These are phyloP conservation scores for Backusella liffmaniae DNA, from an alignment of 192 early-diverging fungal genomes.

Conservation along the genomic window DNA sequence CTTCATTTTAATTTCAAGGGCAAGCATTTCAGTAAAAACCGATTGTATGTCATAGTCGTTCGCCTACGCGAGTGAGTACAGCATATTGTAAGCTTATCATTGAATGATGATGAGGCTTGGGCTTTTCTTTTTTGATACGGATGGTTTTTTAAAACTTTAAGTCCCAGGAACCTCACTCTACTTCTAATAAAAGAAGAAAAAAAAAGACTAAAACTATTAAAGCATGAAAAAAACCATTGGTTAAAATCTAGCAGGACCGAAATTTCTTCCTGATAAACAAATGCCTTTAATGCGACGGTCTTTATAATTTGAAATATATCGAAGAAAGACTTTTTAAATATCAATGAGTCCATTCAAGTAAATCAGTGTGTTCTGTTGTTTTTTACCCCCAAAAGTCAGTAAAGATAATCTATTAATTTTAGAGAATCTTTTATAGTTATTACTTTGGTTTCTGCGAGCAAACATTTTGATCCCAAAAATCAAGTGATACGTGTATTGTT, in stretches of 20 bases:
- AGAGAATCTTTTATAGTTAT: too few relatives aligned
- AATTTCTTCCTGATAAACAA: not conserved
- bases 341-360: too few relatives aligned
- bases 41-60: not conserved
- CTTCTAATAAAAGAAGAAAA: not conserved
- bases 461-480: too few relatives aligned
- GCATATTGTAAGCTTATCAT: not conserved
- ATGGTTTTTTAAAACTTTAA: too few relatives aligned
- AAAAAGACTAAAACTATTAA: not conserved
- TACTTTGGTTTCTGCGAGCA: too few relatives aligned
- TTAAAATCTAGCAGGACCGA: not conserved
- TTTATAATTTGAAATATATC: too few relatives aligned
- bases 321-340: too few relatives aligned
- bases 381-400: too few relatives aligned
- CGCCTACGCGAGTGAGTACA: not conserved
- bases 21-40: not conserved
- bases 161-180: not conserved
- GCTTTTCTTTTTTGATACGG: too few relatives aligned
- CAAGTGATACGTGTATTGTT: too few relatives aligned
- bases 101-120: not conserved
- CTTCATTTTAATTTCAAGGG: not conserved
- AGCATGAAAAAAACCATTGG: not conserved
- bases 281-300: not conserved
- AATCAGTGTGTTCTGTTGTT: too few relatives aligned
- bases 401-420: too few relatives aligned